Evolutionary conservation across 805 yeast species (phyloP).

Genomic region (Candida nanaspora): DNA sequence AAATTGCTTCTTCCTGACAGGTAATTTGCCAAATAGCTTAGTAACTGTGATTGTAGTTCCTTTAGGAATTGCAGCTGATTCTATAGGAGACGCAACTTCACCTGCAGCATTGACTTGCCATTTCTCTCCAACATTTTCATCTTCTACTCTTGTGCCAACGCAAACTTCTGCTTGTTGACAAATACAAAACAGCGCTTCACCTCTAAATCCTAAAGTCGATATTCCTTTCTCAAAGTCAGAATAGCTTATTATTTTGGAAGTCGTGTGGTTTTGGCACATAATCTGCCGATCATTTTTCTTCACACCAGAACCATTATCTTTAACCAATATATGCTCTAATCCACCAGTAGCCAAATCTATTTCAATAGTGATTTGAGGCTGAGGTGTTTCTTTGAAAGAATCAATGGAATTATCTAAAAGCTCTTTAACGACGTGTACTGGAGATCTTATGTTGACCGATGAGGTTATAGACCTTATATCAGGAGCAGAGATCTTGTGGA

Average conservation of each 20-base stretch:
- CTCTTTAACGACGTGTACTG: slow-evolving; percentile 31
- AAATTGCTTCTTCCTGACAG: slow-evolving; percentile 27
- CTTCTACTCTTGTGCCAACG: slow-evolving; percentile 22
- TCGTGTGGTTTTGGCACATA: slow-evolving; percentile 32
- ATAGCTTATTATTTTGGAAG: slow-evolving; percentile 31
- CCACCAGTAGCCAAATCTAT: slow-evolving; percentile 33
- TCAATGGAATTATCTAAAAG: slow-evolving; percentile 35
- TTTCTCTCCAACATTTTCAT: slow-evolving; percentile 25
- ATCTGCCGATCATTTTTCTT: slow-evolving; percentile 18
- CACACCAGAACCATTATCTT: slow-evolving; percentile 37
- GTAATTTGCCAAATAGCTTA: slow-evolving; percentile 24
- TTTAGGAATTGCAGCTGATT: slow-evolving; percentile 7
- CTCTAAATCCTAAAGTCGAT: slow-evolving; percentile 39
- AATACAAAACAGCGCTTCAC: slow-evolving; percentile 39
- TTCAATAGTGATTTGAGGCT: slow-evolving; percentile 27
- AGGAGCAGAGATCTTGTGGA: slow-evolving; percentile 14
- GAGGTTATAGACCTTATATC: slow-evolving; percentile 18
- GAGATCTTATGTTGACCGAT: slow-evolving; percentile 26
- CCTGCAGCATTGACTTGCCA: slow-evolving; percentile 31
- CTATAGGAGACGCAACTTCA: background rate
- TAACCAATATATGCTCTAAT: slow-evolving; percentile 19
- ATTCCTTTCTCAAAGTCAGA: slow-evolving; percentile 24
- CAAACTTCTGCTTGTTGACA: slow-evolving; percentile 24
- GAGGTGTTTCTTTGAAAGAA: slow-evolving; percentile 12
- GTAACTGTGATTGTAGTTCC: slow-evolving; percentile 31